These are phyloP conservation scores for Apiotrichum brassicae DNA, from an alignment of 1,284 basidiomycete genomes.

Conservation along the genomic window DNA sequence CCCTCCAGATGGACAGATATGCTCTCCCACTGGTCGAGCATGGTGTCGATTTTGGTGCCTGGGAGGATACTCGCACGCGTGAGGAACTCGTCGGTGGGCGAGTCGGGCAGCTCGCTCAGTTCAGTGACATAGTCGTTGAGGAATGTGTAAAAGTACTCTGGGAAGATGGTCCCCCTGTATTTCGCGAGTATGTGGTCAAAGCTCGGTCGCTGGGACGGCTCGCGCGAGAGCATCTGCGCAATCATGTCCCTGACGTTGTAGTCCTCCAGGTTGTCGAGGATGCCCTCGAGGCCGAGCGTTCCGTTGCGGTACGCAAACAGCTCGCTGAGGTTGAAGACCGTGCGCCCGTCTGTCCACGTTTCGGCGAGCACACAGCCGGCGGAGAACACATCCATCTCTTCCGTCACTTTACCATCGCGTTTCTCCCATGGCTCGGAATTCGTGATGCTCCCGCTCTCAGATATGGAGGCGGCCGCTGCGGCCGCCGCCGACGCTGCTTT, in stretches of 20 bases:
- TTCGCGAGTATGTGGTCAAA: constrained; percentile 76
- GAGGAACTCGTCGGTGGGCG: constrained; percentile 19
- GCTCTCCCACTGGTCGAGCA: constrained; percentile 43
- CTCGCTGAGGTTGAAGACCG: constrained; percentile 89
- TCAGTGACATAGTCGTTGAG: constrained; percentile 82
- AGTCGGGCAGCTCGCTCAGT: constrained; percentile 56
- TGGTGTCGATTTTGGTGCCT: constrained; percentile 36
- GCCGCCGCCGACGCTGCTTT: constrained; percentile 59
- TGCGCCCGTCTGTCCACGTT: constrained; percentile 89
- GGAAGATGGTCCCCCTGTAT: constrained; percentile 74
- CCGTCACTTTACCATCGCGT: constrained; percentile 73
- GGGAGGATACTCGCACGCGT: constrained; percentile 21
- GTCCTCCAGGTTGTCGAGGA: constrained; percentile 73
- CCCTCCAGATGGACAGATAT: constrained; percentile 36
- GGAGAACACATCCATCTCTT: constrained; percentile 97
- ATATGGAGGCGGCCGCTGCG: constrained; percentile 34
- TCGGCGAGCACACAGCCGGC: constrained; percentile 94
- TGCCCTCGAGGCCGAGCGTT: constrained; percentile 68
- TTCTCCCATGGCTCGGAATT: constrained; percentile 46
- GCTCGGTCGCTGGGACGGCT: constrained; percentile 67
- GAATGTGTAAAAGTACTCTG: constrained; percentile 89
- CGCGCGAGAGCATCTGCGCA: constrained; percentile 79
- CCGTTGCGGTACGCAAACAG: constrained; percentile 91
- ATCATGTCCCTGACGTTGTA: constrained; percentile 70
- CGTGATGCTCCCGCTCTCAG: constrained; percentile 1